These are phyloP conservation scores for Seiridium cupressi DNA, from an alignment of 2,329 filamentous ascomycete genomes.

Conservation along the genomic window DNA sequence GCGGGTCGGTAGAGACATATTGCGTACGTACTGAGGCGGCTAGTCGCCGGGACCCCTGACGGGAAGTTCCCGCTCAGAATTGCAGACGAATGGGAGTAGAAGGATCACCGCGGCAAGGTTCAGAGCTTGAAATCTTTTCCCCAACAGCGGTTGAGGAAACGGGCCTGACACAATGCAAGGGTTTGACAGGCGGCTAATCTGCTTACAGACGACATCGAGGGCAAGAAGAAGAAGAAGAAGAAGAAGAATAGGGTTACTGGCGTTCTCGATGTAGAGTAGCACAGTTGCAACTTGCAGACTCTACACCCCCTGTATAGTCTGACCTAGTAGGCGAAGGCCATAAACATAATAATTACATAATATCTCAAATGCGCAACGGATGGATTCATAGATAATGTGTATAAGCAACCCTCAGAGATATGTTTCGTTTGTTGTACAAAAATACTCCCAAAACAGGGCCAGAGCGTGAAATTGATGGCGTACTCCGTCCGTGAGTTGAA, in stretches of 20 bases:
- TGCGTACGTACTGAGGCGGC: not conserved
- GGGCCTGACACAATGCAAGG: not conserved
- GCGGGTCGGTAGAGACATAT: not conserved
- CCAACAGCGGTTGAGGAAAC: not conserved
- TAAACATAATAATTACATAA: too few species aligned
- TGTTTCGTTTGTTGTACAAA: too few species aligned
- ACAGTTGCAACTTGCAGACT: not conserved
- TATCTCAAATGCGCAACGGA: too few species aligned
- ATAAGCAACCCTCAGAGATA: too few species aligned
- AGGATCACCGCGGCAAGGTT: not conserved
- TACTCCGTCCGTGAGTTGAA: too few species aligned
- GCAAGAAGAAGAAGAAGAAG: not conserved
- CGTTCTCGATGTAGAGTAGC: not conserved
- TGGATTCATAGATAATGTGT: too few species aligned
- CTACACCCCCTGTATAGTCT: not conserved
- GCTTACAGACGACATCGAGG: not conserved
- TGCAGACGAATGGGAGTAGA: not conserved
- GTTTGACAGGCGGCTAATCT: not conserved
- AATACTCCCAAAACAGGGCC: too few species aligned
- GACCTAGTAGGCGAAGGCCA: not conserved
- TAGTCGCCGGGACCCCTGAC: not conserved
- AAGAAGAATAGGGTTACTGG: not conserved
- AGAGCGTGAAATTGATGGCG: too few species aligned
- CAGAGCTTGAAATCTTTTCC: not conserved
- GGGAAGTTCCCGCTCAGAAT: not conserved